A percentile compares a stretch with the other conserved stretches of the same genome.
Conservation (phyloP, 164 flowering plant species). For the Tinospora cordifolia region DNA sequence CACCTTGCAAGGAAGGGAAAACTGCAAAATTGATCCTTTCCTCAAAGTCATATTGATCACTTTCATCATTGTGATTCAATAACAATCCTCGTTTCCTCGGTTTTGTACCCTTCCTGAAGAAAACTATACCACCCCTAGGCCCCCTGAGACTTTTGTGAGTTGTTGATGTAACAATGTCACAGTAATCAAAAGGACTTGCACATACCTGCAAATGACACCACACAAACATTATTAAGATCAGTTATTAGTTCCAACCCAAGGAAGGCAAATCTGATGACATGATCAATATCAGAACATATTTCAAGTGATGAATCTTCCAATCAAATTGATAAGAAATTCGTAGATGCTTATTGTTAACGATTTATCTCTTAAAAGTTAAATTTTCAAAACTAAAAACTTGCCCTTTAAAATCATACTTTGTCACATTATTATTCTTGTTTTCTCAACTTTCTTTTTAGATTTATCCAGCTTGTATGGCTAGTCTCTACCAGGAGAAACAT, state of each 20-base stretch:
- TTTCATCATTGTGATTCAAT: constrained; percentile 44
- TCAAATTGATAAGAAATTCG: too few relatives aligned
- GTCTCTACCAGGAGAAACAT: too few relatives aligned
- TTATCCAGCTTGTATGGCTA: too few relatives aligned
- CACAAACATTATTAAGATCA: background rate
- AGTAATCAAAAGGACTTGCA: constrained; percentile 72
- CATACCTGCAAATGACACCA: constrained; percentile 51
- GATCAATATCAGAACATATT: background rate
- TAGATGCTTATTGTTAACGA: too few relatives aligned
- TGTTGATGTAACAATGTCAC: constrained; percentile 91
- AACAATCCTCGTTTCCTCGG: constrained; percentile 40
- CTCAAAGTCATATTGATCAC: constrained; percentile 65
- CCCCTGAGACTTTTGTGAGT: constrained; percentile 93
- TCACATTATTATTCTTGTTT: too few relatives aligned
- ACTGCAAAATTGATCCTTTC: constrained; percentile 88
- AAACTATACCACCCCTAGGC: constrained; percentile 90
- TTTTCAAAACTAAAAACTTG: too few relatives aligned
- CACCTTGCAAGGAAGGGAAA: constrained; percentile 85
- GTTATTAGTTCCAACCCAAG: background rate
- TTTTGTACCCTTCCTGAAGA: constrained; percentile 64
- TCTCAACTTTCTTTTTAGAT: too few relatives aligned
- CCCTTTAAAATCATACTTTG: too few relatives aligned
- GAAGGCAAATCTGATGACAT: background rate
- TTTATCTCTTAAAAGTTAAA: too few relatives aligned
- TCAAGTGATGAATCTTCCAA: background rate